Conservation (phyloP, 2,329 filamentous ascomycete species). For the Conoideocrella luteorostrata region DNA sequence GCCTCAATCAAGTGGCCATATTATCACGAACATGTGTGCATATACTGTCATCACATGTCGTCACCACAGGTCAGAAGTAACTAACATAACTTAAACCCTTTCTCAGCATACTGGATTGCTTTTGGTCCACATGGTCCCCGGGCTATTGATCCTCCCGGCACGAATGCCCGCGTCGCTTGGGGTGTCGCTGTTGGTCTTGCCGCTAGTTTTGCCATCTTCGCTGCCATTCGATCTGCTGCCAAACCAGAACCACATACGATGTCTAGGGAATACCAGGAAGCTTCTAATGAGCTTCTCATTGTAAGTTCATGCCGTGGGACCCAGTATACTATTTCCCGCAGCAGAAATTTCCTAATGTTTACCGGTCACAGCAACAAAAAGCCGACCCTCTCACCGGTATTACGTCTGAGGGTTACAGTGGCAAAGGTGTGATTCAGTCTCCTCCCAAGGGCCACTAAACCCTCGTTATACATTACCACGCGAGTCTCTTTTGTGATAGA, state of each 20-base stretch:
- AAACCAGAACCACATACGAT: conserved; percentile 74
- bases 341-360: too few relatives aligned
- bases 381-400: conserved; percentile 83
- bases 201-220: conserved; percentile 66
- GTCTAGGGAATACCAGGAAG: conserved; percentile 96
- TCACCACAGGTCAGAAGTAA: too few relatives aligned
- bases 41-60: background rate
- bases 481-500: conserved; percentile 30
- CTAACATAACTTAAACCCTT: conserved; percentile 31
- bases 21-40: background rate
- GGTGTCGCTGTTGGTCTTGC: conserved; percentile 65
- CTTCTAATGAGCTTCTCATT: conserved; percentile 87
- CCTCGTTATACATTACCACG: conserved; percentile 16
- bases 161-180: conserved; percentile 70
- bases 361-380: conserved; percentile 61
- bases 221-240: conserved; percentile 63
- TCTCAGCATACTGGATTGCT: conserved; percentile 93
- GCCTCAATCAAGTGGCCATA: background rate
- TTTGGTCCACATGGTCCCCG: conserved; percentile 96
- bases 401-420: conserved; percentile 69
- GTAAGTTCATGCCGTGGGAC: too few relatives aligned
- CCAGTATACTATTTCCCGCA: too few relatives aligned
- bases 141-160: conserved; percentile 73
- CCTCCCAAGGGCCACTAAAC: conserved; percentile 46
- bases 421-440: conserved; percentile 73